Evolutionary conservation across 139 green algal species (phyloP), one percentile per base, ranked within the genome.

Genomic region (Volvox africanus): DNA sequence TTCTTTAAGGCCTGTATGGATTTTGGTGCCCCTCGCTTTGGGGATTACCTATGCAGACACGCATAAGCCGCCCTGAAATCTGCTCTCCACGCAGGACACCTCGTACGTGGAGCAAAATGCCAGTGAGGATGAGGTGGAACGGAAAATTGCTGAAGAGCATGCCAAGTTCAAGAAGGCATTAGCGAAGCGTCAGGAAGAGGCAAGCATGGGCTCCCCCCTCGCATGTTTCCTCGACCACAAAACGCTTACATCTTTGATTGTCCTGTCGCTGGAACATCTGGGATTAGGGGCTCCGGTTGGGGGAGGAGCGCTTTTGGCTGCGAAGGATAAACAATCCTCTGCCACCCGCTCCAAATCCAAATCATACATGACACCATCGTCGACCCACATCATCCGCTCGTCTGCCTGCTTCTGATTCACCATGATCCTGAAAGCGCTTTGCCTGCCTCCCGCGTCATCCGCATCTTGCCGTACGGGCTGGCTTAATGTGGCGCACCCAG

Each of bases 141-240:
- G 68, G 0, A 91, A 90, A 36, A 92, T 94, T 26, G 75, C 67
- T 1, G 82, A 89, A 35, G 88, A 94, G 69, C 88, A 94, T 32
- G 83, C 26, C 1, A 94, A 92, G 67, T 94, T 82, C 92, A 71
- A 61, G 19, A 68, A 91, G 78, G 82, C 86, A 19, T 88, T 91
- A 65, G 77, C 61, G 1, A 77, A 50, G n/a, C 80, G 88, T 11
- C 92, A 92, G 44, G 92, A 90, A 85, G 85, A 94, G 68, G 87
- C 68, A 61, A 24, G 65, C 30, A 17, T 28, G 50, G 37, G 36
- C 44, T 55, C 44, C 44, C 44, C 44, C 44, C 44, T 55, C 44
- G 44, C 44, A 55, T 9, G 44, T 9, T 55, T 9, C 44, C 44
- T 55, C 44, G 44, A 55, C 44, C 44, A 5, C 9, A 5, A 55